A percentile compares a stretch with the other conserved stretches of the same genome.
phyloP scores from a whole-genome alignment of 305 asterid genomes.

The Striga hermonthica region DNA sequence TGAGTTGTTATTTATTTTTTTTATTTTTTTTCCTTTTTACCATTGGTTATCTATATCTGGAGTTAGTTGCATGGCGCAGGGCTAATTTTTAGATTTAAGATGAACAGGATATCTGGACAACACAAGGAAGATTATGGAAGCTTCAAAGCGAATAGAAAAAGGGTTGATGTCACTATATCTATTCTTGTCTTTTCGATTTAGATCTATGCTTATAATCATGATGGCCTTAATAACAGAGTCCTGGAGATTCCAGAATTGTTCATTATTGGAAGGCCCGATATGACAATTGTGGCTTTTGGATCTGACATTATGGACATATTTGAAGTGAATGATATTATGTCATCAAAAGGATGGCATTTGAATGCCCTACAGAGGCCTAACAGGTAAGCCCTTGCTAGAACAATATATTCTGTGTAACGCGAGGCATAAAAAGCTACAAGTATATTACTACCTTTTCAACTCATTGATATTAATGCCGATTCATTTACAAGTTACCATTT shows the following conservation, averaged over 20 bases:
- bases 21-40: too few species aligned
- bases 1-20: too few species aligned
- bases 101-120: conserved; percentile 78
- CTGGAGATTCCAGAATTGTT: conserved; percentile 67
- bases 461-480: too few species aligned
- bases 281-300: conserved; percentile 96
- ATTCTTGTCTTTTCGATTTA: background rate
- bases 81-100: conserved; percentile 23
- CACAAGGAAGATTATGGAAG: conserved; percentile 87
- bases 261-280: conserved; percentile 87
- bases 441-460: too few species aligned
- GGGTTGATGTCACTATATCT: conserved; percentile 46
- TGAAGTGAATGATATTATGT: conserved; percentile 86
- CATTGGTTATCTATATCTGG: conserved; percentile 19
- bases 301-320: conserved; percentile 76
- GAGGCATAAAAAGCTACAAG: background rate
- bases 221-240: conserved; percentile 42
- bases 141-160: conserved; percentile 80
- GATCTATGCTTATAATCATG: conserved; percentile 8
- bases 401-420: background rate
- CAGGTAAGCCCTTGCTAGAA: conserved; percentile 45
- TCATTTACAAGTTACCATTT: too few species aligned
- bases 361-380: conserved; percentile 96
- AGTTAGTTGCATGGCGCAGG: conserved; percentile 27
- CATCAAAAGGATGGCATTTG: conserved; percentile 95